Conservation (phyloP, 768 basidiomycete species). For the Porpolomopsis calyptriformis region DNA sequence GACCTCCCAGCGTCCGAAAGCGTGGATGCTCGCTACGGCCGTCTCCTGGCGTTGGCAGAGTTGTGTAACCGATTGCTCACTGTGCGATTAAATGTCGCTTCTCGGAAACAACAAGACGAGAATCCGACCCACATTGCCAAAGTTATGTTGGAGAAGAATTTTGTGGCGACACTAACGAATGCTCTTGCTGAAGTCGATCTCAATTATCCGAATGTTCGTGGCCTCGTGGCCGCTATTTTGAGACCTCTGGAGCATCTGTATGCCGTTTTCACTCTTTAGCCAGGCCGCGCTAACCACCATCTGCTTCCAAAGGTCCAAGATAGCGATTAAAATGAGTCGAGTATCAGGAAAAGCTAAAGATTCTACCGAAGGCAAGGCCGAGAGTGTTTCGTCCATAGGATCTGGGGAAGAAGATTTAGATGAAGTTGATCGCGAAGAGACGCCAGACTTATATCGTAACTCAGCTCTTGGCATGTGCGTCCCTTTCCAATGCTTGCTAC, state of each 20-base stretch:
- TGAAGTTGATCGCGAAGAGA: constrained; percentile 57
- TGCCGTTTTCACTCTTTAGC: constrained; percentile 19
- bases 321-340: constrained; percentile 97
- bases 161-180: constrained; percentile 78
- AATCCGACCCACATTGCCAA: constrained; percentile 89
- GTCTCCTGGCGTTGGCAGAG: constrained; percentile 77
- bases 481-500: neutral
- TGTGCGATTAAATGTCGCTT: constrained; percentile 53
- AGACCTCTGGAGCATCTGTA: constrained; percentile 85
- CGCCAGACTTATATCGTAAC: constrained; percentile 90
- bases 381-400: constrained; percentile 37
- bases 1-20: constrained; percentile 52
- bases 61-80: constrained; percentile 81
- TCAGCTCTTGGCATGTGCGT: constrained; percentile 90
- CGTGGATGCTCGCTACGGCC: constrained; percentile 74
- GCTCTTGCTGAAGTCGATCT: constrained; percentile 89
- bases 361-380: constrained; percentile 35
- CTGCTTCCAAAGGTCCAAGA: constrained; percentile 55
- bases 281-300: neutral
- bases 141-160: constrained; percentile 97
- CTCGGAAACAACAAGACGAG: constrained; percentile 53
- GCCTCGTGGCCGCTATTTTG: constrained; percentile 77
- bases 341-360: constrained; percentile 59
- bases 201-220: constrained; percentile 86
- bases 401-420: constrained; percentile 48